Conservation (phyloP, 2,329 filamentous ascomycete genomes). For the Penicillium vulpinum region DNA sequence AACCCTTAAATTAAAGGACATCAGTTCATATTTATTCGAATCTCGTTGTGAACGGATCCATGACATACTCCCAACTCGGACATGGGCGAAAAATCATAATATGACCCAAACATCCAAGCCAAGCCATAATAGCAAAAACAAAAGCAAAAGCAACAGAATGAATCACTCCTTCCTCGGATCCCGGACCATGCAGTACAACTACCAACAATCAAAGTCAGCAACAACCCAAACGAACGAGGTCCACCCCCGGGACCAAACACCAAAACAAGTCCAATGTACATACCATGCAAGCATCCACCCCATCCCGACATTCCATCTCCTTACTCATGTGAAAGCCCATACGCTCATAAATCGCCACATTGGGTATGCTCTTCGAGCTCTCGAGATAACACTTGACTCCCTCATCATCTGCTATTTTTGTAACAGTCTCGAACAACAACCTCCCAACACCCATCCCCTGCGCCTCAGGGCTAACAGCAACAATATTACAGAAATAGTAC, state of each 20-base stretch:
- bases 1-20: not conserved
- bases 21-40: not conserved
- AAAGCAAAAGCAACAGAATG: not conserved
- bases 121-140: not conserved
- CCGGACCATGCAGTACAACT: constrained; percentile 33
- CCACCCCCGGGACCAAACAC: not conserved
- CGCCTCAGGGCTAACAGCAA: constrained; percentile 66
- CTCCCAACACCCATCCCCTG: constrained; percentile 69
- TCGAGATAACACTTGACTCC: constrained; percentile 69
- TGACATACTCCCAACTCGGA: not conserved
- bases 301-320: constrained; percentile 68
- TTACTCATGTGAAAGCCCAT: constrained; percentile 67
- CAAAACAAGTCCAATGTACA: constrained; percentile 13
- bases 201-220: constrained; percentile 1
- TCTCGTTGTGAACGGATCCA: not conserved
- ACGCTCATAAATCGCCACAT: constrained; percentile 69
- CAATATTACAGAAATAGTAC: constrained; percentile 77
- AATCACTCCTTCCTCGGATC: constrained; percentile 19
- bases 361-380: constrained; percentile 66
- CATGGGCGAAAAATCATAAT: not conserved
- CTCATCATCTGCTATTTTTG: constrained; percentile 63
- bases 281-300: constrained; percentile 57
- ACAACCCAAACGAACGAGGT: not conserved
- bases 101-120: not conserved
- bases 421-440: constrained; percentile 64